Conservation (phyloP, 2,329 filamentous ascomycete species). For the Ophiostoma fasciatum region DNA sequence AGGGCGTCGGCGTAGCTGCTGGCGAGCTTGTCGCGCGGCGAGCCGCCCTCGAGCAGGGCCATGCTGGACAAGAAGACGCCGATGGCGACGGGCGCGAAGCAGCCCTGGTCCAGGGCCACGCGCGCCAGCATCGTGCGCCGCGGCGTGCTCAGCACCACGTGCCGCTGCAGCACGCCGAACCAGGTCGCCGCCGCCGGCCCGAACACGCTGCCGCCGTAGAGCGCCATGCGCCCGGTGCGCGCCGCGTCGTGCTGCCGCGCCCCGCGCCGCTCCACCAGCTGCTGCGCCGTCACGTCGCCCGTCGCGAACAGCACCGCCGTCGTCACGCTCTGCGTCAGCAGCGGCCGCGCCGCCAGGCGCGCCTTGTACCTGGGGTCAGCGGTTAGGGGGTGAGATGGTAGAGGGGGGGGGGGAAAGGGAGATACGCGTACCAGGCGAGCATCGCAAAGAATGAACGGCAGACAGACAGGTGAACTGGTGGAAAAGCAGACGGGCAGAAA, state of each 20-base stretch:
- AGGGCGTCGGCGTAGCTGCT: constrained; percentile 58
- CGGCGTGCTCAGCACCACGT: constrained; percentile 47
- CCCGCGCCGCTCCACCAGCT: constrained; percentile 72
- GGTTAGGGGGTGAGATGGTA: background rate
- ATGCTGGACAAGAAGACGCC: constrained; percentile 70
- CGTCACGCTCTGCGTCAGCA: constrained; percentile 82
- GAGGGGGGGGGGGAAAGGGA: too few species aligned
- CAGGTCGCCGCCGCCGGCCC: constrained; percentile 77
- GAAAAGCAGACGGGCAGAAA: too few species aligned
- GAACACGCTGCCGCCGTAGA: constrained; percentile 72
- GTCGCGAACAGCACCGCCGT: constrained; percentile 86
- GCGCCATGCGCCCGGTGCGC: constrained; percentile 63
- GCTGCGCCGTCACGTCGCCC: constrained; percentile 83
- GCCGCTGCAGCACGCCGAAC: constrained; percentile 65
- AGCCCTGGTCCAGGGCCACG: constrained; percentile 63
- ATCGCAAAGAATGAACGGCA: too few species aligned
- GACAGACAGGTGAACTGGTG: too few species aligned
- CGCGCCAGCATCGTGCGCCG: constrained; percentile 61
- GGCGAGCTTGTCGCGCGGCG: constrained; percentile 49
- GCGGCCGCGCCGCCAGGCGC: constrained; percentile 62
- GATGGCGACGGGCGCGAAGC: constrained; percentile 78
- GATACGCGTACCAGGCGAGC: background rate
- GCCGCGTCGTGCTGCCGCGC: constrained; percentile 57
- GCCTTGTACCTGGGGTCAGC: constrained; percentile 59
- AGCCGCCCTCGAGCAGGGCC: constrained; percentile 61